Evolutionary conservation across 768 basidiomycete species (phyloP).

Genomic region (Suillus occidentalis): DNA sequence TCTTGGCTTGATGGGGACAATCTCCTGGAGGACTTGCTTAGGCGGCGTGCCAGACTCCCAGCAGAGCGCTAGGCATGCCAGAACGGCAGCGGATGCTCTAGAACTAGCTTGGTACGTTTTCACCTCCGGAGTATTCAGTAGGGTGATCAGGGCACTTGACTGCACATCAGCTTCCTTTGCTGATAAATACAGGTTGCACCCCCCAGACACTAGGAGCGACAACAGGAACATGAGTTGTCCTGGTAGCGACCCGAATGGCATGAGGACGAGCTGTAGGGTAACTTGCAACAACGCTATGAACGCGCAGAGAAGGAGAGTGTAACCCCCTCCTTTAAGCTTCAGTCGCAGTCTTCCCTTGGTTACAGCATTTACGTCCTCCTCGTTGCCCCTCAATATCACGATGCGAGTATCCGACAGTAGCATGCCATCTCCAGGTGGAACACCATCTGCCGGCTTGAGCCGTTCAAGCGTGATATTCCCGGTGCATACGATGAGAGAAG

Average conservation of each 20-base stretch:
- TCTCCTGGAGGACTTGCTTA: not conserved
- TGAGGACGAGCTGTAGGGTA: slow-evolving; percentile 31
- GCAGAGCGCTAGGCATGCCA: slow-evolving; percentile 4
- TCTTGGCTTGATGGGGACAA: not conserved
- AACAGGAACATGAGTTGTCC: slow-evolving; percentile 37
- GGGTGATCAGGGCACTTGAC: slow-evolving; percentile 3
- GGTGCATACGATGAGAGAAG: slow-evolving; percentile 25
- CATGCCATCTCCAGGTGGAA: slow-evolving; percentile 32
- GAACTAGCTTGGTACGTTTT: not conserved
- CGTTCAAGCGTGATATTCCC: slow-evolving; percentile 23
- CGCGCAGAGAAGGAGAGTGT: not conserved
- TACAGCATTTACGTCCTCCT: slow-evolving; percentile 29
- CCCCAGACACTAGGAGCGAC: slow-evolving; percentile 33
- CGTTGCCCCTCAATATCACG: slow-evolving; percentile 27
- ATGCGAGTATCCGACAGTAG: slow-evolving; percentile 20
- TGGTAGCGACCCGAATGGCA: slow-evolving; percentile 32
- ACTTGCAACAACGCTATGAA: slow-evolving; percentile 16
- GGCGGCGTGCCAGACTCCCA: not conserved
- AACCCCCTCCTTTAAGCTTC: slow-evolving; percentile 14
- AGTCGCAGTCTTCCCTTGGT: slow-evolving; percentile 29
- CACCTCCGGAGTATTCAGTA: slow-evolving; percentile 2
- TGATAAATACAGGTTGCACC: slow-evolving; percentile 30
- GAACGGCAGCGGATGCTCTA: not conserved
- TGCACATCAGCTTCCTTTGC: not conserved
- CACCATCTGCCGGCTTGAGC: slow-evolving; percentile 24